These are phyloP conservation scores for Mycena indigotica DNA, from an alignment of 768 basidiomycete species.

Conservation along the genomic window DNA sequence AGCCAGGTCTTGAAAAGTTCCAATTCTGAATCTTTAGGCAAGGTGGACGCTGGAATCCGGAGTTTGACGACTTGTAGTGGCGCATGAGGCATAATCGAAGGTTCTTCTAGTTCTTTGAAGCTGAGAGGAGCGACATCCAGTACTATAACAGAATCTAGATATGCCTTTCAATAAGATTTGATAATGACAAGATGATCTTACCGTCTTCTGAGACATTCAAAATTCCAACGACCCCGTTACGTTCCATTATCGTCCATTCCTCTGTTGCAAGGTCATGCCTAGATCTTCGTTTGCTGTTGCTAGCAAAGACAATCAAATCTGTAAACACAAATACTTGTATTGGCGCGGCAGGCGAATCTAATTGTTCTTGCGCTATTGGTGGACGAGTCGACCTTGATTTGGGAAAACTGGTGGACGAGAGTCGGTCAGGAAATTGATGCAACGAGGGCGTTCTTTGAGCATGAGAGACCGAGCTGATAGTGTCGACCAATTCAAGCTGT, in stretches of 20 bases:
- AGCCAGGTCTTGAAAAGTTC: constrained; percentile 18
- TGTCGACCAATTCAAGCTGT: constrained; percentile 39
- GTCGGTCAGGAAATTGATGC: not conserved
- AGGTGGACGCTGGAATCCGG: constrained; percentile 6
- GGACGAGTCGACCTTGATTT: not conserved
- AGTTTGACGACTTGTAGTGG: constrained; percentile 17
- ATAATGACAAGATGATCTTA: too few relatives aligned
- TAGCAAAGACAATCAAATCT: constrained; percentile 16
- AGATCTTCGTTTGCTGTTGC: constrained; percentile 3
- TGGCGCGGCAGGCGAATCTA: not conserved
- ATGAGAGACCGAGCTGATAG: constrained; percentile 23
- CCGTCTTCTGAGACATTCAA: constrained; percentile 12
- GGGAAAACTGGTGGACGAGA: not conserved
- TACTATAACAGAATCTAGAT: constrained; percentile 3
- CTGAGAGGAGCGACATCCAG: constrained; percentile 18
- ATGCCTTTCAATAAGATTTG: too few relatives aligned
- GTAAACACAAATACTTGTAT: constrained; percentile 21
- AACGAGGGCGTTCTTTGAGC: not conserved
- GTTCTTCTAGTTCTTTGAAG: constrained; percentile 11
- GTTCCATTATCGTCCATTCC: constrained; percentile 16
- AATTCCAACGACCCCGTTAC: constrained; percentile 8
- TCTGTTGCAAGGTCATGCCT: constrained; percentile 6
- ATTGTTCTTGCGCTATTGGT: not conserved
- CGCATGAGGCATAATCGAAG: constrained; percentile 3
- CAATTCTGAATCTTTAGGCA: not conserved